These are phyloP conservation scores for Lagerstroemia speciosa DNA, from an alignment of 345 rosid species.

Conservation along the genomic window DNA sequence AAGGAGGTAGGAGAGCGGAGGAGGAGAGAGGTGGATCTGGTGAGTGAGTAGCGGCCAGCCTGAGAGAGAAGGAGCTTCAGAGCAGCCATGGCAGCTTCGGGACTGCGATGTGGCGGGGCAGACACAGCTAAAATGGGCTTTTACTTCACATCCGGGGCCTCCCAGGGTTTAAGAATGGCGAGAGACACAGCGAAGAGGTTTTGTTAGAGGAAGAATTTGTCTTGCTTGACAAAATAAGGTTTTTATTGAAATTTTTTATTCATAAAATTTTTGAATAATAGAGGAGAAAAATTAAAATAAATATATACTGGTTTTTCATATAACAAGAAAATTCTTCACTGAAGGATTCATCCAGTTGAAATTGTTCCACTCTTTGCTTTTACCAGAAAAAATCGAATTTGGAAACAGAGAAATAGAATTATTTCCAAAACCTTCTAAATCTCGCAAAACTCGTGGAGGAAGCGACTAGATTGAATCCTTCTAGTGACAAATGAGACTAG, in stretches of 20 bases:
- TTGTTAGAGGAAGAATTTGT: not conserved
- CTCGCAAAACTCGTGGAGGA: no score
- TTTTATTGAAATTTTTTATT: no score
- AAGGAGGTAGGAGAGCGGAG: slow-evolving; percentile 21
- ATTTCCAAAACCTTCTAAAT: no score
- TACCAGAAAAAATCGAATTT: not conserved
- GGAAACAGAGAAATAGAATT: no score
- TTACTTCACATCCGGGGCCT: not conserved
- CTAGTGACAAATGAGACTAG: no score
- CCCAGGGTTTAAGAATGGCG: not conserved
- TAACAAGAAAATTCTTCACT: not conserved
- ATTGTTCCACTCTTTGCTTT: no score
- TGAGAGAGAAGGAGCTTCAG: slow-evolving; percentile 48
- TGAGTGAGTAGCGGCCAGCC: slow-evolving; percentile 37
- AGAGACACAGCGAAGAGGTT: not conserved
- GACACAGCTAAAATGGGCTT: not conserved
- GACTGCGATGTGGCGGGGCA: not conserved
- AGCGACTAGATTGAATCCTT: no score
- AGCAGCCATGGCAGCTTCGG: slow-evolving; percentile 28
- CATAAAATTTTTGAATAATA: no score
- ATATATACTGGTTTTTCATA: no score
- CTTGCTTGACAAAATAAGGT: no score
- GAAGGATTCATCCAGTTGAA: not conserved
- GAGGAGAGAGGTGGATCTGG: slow-evolving; percentile 17
- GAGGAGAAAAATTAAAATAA: no score